Conservation (phyloP, 768 basidiomycete species). For the Pleurotus platypus region DNA sequence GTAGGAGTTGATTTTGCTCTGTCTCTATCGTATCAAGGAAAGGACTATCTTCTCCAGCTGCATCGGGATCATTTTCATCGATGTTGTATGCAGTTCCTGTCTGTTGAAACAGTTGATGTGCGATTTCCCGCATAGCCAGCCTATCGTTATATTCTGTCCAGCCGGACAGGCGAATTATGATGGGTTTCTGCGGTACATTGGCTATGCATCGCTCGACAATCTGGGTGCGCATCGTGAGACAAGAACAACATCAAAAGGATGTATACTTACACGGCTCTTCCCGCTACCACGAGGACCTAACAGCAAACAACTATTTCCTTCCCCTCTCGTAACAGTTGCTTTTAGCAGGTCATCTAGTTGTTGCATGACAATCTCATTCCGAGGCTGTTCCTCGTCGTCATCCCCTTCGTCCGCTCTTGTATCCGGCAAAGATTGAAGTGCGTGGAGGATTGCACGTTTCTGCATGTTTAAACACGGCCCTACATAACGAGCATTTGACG, state of each 20-base stretch:
- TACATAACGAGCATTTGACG: conserved; percentile 31
- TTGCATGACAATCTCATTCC: conserved; percentile 49
- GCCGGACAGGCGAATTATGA: conserved; percentile 81
- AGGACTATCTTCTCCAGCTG: conserved; percentile 36
- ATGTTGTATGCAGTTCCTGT: conserved; percentile 58
- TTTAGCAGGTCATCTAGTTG: conserved; percentile 62
- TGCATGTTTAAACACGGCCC: conserved; percentile 47
- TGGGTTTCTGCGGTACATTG: conserved; percentile 44
- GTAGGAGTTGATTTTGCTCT: conserved; percentile 23
- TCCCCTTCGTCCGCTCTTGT: conserved; percentile 8
- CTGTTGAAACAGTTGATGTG: conserved; percentile 75
- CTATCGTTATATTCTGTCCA: conserved; percentile 83
- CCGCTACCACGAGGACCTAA: conserved; percentile 85
- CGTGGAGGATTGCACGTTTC: conserved; percentile 50
- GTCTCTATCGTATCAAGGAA: conserved; percentile 35
- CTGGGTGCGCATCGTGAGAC: conserved; percentile 29
- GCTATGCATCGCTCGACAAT: conserved; percentile 57
- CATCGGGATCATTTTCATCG: conserved; percentile 30
- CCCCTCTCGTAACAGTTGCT: conserved; percentile 75
- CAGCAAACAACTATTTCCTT: conserved; percentile 91
- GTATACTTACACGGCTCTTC: conserved; percentile 64
- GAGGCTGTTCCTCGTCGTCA: conserved; percentile 31
- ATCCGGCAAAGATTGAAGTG: conserved; percentile 30
- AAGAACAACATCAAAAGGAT: not conserved
- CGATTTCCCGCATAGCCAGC: conserved; percentile 90